Conservation (phyloP, 495 filamentous ascomycete species). For the Haplographium delicatum region DNA sequence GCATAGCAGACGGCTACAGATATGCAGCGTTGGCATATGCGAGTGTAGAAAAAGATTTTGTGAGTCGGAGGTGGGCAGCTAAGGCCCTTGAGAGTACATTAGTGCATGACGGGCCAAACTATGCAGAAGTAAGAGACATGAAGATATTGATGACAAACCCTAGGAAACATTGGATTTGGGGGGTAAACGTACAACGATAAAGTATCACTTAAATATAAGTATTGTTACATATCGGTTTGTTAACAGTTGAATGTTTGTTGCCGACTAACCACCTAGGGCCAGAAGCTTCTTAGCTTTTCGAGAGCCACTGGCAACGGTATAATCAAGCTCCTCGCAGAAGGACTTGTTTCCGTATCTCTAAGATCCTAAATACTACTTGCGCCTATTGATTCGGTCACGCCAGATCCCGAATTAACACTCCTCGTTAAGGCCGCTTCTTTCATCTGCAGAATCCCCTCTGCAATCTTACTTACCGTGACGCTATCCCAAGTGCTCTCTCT, state of each 20-base stretch:
- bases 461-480: background rate
- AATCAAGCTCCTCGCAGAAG: background rate
- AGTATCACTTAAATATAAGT: background rate
- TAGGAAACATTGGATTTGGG: conserved; percentile 31
- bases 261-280: background rate
- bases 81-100: conserved; percentile 20
- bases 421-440: background rate
- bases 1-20: conserved; percentile 26
- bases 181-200: conserved; percentile 8
- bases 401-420: too few relatives aligned
- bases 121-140: conserved; percentile 31
- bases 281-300: background rate
- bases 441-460: background rate
- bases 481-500: background rate
- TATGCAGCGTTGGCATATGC: conserved; percentile 26
- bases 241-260: background rate
- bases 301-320: background rate
- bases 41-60: conserved; percentile 20
- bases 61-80: conserved; percentile 21
- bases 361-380: background rate
- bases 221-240: background rate
- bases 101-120: conserved; percentile 30
- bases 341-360: background rate
- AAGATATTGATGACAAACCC: conserved; percentile 26
- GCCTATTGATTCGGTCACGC: background rate